Base-by-base conservation (phyloP, 148 eudicot species). In the Talinum fruticosum region DNA sequence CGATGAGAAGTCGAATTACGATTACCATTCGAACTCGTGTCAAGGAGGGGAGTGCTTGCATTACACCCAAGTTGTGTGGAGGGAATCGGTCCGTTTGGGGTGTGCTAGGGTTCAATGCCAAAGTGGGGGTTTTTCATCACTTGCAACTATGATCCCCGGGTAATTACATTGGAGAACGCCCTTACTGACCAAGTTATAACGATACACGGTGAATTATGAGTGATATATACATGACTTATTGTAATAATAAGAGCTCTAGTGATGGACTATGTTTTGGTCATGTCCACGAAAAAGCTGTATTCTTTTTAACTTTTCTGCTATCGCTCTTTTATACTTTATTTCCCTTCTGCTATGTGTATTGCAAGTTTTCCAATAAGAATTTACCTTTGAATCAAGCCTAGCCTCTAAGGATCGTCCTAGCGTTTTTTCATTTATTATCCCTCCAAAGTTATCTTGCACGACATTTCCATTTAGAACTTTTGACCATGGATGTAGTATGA, bases 11-110 rank as follows among this genome's bases (percentile, higher is more conserved):
- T 12, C 29, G 21, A 70, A 76, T 14, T 80, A 57, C 14, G 71
- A 81, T 38, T 81, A 81, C n/a, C 14, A 30, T 5, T 57, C 53
- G 26, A 81, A 81, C 47, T 15, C 76, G 28, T 81, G 83, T 13
- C 53, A 34, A 6, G 47, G 53, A 8, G 79, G 54, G 4, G 71
- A 77, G 18, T 82, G 81, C 72, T 21, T 69, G 79, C 81, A 82
- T 28, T 78, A 82, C 30, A 82, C 84, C 13, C 81, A 82, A 24
- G 66, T 75, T 16, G 84, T 78, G 29, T 82, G 84, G 84, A 71
- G 53, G 6, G 51, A 78, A 33, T 78, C 81, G 6, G 59, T 38
- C 4, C 75, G 36, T 16, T 16, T 82, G 21, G 76, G 84, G 6
- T 78, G 84, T 35, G 81, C 81, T 68, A 77, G 78, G 29, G 84